phyloP scores from a whole-genome alignment of 208 protist species.

The Ichthyophonus hoferi region DNA sequence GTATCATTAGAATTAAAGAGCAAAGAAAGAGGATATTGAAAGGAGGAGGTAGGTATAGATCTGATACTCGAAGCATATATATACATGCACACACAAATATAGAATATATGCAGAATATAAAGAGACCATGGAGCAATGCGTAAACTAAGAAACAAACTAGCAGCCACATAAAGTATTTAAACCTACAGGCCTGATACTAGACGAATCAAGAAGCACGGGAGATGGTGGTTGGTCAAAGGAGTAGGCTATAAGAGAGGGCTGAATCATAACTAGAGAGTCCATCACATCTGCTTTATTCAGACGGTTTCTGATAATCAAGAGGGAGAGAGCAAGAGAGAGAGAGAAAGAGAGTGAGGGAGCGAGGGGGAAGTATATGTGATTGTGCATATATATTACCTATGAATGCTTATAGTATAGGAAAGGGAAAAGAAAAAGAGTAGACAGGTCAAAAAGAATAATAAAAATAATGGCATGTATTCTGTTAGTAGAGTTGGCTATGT shows the following conservation, averaged over 20 bases:
- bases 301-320: conserved; percentile 60
- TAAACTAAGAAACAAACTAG: too few relatives aligned
- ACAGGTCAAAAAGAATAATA: too few relatives aligned
- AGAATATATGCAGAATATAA: too few relatives aligned
- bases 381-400: neutral
- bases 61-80: too few relatives aligned
- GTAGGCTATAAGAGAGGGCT: conserved; percentile 93
- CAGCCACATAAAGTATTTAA: too few relatives aligned
- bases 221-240: conserved; percentile 77
- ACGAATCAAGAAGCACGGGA: conserved; percentile 82
- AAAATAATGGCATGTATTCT: too few relatives aligned
- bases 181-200: conserved; percentile 40
- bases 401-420: neutral
- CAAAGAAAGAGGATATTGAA: too few relatives aligned
- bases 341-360: neutral
- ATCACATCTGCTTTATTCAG: conserved; percentile 85
- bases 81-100: too few relatives aligned
- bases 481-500: neutral
- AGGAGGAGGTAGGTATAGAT: too few relatives aligned
- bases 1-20: too few relatives aligned
- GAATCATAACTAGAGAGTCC: conserved; percentile 92
- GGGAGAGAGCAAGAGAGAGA: neutral
- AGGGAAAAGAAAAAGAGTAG: neutral
- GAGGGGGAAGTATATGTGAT: neutral
- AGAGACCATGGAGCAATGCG: too few relatives aligned